Evolutionary conservation across 2,329 filamentous ascomycete species (phyloP).

Genomic region (Cordyceps cicadae): DNA sequence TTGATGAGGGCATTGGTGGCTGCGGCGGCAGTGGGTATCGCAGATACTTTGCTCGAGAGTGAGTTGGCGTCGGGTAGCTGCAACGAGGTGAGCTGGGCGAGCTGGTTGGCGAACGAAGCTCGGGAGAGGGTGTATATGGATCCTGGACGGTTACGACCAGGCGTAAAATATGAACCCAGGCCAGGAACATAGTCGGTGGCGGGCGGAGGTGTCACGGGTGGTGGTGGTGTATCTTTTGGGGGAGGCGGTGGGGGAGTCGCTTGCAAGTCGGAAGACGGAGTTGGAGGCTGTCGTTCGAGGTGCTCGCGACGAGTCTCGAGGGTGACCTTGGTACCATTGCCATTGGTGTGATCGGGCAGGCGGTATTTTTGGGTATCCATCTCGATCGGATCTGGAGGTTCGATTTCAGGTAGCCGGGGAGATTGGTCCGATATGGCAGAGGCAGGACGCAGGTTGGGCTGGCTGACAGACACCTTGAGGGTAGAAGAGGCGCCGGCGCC

Average conservation of each 20-base stretch:
- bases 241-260: slow-evolving; percentile 29
- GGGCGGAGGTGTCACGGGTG: slow-evolving; percentile 17
- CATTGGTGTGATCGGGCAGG: slow-evolving; percentile 60
- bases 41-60: slow-evolving; percentile 72
- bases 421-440: slow-evolving; percentile 22
- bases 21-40: slow-evolving; percentile 76
- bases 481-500: slow-evolving; percentile 40
- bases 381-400: slow-evolving; percentile 40
- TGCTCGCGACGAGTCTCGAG: slow-evolving; percentile 50
- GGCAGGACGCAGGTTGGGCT: slow-evolving; percentile 18
- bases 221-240: slow-evolving; percentile 35
- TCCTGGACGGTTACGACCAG: slow-evolving; percentile 59
- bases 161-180: slow-evolving; percentile 57
- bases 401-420: slow-evolving; percentile 44
- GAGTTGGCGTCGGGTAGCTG: slow-evolving; percentile 79
- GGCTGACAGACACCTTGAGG: slow-evolving; percentile 18
- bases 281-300: slow-evolving; percentile 40
- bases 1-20: slow-evolving; percentile 76
- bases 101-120: slow-evolving; percentile 85
- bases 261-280: slow-evolving; percentile 28
- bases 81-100: slow-evolving; percentile 84
- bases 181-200: slow-evolving; percentile 38
- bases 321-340: slow-evolving; percentile 58
- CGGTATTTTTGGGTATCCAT: slow-evolving; percentile 71
- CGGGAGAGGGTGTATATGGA: slow-evolving; percentile 93